Conservation (phyloP, 1,284 basidiomycete genomes). For the Heliocybe sulcata region DNA sequence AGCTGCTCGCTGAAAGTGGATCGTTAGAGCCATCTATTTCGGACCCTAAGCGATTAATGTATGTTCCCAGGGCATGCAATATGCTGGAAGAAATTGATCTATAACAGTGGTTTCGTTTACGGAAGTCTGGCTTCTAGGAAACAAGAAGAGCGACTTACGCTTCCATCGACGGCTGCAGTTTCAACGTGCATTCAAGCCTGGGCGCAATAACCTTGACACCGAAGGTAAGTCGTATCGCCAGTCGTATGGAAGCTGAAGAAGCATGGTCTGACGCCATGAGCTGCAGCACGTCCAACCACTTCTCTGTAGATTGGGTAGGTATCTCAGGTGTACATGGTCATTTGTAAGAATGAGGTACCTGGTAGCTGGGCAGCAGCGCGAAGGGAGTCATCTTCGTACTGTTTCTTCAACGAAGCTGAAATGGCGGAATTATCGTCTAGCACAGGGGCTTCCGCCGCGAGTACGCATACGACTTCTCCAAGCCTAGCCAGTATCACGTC, state of each 20-base stretch:
- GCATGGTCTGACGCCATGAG: constrained; percentile 36
- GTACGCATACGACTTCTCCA: constrained; percentile 27
- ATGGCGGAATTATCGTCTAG: constrained; percentile 12
- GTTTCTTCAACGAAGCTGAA: constrained; percentile 25
- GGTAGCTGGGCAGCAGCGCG: constrained; percentile 60
- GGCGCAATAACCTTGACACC: constrained; percentile 46
- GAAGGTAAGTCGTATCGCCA: constrained; percentile 47
- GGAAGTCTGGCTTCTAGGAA: background rate
- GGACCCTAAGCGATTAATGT: background rate
- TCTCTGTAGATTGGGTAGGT: constrained; percentile 27
- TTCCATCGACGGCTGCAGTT: background rate
- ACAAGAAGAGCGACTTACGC: background rate
- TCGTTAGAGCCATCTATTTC: background rate
- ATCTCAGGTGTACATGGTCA: background rate
- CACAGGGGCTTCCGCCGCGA: constrained; percentile 22
- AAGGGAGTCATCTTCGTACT: constrained; percentile 41
- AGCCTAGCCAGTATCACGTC: constrained; percentile 54
- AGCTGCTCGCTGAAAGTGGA: background rate
- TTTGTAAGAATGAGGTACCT: constrained; percentile 27
- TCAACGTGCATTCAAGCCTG: constrained; percentile 19
- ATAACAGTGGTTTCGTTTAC: background rate
- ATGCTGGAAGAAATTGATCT: background rate
- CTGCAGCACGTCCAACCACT: constrained; percentile 37
- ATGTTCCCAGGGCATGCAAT: background rate
- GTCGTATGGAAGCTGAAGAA: constrained; percentile 53